phyloP scores from a whole-genome alignment of 805 yeast species.

The Hanseniaspora occidentalis region DNA sequence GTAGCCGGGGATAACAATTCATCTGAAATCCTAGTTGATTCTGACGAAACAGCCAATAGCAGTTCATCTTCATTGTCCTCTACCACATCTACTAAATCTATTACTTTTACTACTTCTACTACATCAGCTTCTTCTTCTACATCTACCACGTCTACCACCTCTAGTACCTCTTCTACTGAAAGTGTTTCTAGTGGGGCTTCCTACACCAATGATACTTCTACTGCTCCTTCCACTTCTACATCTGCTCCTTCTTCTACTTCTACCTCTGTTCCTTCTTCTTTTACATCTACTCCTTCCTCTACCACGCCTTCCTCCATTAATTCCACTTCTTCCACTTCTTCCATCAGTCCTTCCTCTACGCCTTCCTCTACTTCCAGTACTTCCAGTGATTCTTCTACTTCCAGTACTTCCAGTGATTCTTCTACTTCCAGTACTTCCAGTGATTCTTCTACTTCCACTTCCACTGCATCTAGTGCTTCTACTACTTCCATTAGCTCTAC shows the following conservation, averaged over 20 bases:
- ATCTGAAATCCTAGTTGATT: not conserved
- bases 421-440: not conserved
- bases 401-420: not conserved
- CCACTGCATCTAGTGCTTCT: not conserved
- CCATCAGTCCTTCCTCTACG: not conserved
- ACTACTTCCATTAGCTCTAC: too few relatives aligned
- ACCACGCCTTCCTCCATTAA: constrained; percentile 2
- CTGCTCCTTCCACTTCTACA: constrained; percentile 44
- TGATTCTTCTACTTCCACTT: not conserved
- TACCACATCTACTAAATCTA: too few relatives aligned
- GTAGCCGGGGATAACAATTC: not conserved
- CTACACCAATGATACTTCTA: too few relatives aligned
- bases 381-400: not conserved
- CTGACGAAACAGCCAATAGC: too few relatives aligned
- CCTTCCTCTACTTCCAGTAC: too few relatives aligned
- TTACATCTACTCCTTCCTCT: constrained; percentile 1
- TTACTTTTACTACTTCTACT: too few relatives aligned
- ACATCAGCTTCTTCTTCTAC: too few relatives aligned
- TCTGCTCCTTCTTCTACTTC: constrained; percentile 39
- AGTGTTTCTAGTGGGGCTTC: too few relatives aligned
- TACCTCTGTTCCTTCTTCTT: constrained; percentile 7
- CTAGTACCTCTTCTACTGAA: too few relatives aligned
- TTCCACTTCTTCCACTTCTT: too few relatives aligned
- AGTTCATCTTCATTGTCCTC: too few relatives aligned
- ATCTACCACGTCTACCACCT: too few relatives aligned